Conservation (phyloP, 2,329 filamentous ascomycete genomes). For the Fragosphaeria purpurea region DNA sequence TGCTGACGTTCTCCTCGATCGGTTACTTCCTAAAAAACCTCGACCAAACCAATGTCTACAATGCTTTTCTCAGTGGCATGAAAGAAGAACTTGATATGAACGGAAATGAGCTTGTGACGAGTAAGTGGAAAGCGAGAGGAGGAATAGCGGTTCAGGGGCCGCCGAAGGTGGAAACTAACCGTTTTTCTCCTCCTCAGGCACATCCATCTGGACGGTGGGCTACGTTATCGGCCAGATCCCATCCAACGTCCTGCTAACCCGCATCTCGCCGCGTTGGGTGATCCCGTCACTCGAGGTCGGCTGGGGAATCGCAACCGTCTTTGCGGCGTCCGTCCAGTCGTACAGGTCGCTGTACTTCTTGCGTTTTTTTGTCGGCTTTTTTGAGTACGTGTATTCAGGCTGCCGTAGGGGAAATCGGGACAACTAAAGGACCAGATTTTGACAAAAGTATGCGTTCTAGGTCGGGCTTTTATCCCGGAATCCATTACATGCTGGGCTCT, state of each 20-base stretch:
- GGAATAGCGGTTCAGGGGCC: not conserved
- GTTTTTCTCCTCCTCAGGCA: conserved; percentile 9
- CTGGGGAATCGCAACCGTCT: conserved; percentile 19
- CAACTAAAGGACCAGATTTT: not conserved
- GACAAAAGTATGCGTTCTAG: not conserved
- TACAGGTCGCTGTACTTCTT: conserved; percentile 31
- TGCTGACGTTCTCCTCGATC: conserved; percentile 24
- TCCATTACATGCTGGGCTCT: conserved; percentile 36
- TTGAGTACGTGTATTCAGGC: conserved; percentile 31
- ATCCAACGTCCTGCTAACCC: conserved; percentile 14
- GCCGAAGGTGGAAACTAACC: not conserved
- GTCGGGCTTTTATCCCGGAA: conserved; percentile 40
- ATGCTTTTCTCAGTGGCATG: conserved; percentile 40
- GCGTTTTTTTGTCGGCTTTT: conserved; percentile 43
- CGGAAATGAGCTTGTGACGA: conserved; percentile 29
- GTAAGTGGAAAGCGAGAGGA: conserved; percentile 3
- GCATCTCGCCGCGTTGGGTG: conserved; percentile 21
- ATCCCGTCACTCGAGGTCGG: conserved; percentile 21
- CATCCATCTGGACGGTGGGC: conserved; percentile 22
- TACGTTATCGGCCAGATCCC: conserved; percentile 19
- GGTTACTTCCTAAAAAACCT: conserved; percentile 26
- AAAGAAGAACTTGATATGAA: conserved; percentile 33
- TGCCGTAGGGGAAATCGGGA: not conserved
- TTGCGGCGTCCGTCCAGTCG: conserved; percentile 15
- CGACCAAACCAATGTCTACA: conserved; percentile 31